Evolutionary conservation across 257 asterid genomes (phyloP), one percentile per base, ranked within the genome.

Genomic region (Parsonsia alboflavescens): DNA sequence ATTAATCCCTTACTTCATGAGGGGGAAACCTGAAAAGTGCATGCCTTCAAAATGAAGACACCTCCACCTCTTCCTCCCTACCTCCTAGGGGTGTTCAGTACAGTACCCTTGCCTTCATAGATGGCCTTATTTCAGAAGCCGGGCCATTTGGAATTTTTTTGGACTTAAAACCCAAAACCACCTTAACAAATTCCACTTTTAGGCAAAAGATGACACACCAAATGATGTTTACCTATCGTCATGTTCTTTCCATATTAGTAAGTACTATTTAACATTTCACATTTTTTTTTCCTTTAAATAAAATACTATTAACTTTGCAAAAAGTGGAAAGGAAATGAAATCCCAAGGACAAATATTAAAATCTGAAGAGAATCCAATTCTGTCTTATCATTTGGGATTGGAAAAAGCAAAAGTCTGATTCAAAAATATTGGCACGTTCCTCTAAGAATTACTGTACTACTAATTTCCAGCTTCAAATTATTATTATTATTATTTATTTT

Each of bases 361-460:
- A 63, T 15, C 2, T 3, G 3, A 63, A 63, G 26, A 33, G 68
- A 63, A 63, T 63, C 68, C 68, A 63, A 63, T 63, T 63, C 26
- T 63, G n/a, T n/a, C 13, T 63, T 33, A 17, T 7, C 46, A 63
- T 63, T 63, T 63, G 68, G 46, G 68, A 63, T 63, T 33, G 11
- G 68, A 36, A 62, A 63, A 63, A 63, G 48, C 24, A 12, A 63
- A 63, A 63, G 68, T 24, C 24, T 33, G 68, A 63, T 63, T 46
- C 46, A 63, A 36, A 63, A 16, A 30, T 63, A 63, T 33, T 36
- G 24, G n/a, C 68, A 33, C 68, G 48, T 33, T 16, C 46, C 68
- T 63, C 68, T 63, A 11, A 61, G 11, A 56, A 56, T 6, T 21
- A 21, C 12, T 28, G n/a, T n/a, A n/a, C n/a, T n/a, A n/a, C n/a